These are phyloP conservation scores for Verruconis gallopava DNA, from an alignment of 2,329 filamentous ascomycete species.

Conservation along the genomic window DNA sequence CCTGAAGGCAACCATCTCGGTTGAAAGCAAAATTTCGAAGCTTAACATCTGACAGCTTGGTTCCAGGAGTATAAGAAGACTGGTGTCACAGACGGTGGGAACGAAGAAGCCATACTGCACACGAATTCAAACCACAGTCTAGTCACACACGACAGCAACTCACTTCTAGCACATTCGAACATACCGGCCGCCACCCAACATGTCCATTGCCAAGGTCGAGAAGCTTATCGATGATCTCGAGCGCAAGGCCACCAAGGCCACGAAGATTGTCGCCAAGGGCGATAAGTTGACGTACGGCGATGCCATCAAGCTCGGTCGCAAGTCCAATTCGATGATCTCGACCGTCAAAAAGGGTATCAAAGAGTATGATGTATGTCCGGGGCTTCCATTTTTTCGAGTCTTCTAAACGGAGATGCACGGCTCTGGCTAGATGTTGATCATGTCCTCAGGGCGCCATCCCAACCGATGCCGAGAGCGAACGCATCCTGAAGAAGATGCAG, in stretches of 20 bases:
- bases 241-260: slow-evolving; percentile 18
- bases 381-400: not conserved
- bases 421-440: not conserved
- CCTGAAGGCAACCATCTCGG: not conserved
- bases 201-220: slow-evolving; percentile 13
- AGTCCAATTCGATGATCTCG: slow-evolving; percentile 18
- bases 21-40: not conserved
- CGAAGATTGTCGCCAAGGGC: slow-evolving; percentile 17
- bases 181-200: slow-evolving; percentile 5
- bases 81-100: not conserved
- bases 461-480: slow-evolving; percentile 14
- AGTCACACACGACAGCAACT: not conserved
- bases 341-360: slow-evolving; percentile 18
- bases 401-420: no score
- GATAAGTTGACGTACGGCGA: slow-evolving; percentile 15
- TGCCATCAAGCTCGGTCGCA: slow-evolving; percentile 18
- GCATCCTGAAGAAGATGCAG: slow-evolving; percentile 16
- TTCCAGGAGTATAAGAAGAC: not conserved
- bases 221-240: slow-evolving; percentile 17
- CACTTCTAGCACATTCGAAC: not conserved
- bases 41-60: not conserved
- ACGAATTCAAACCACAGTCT: not conserved
- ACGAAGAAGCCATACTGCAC: not conserved
- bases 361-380: slow-evolving; percentile 16
- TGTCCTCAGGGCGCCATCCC: slow-evolving; percentile 12